Evolutionary conservation across 257 asterid species (phyloP).

Genomic region (Jacaranda copaia): DNA sequence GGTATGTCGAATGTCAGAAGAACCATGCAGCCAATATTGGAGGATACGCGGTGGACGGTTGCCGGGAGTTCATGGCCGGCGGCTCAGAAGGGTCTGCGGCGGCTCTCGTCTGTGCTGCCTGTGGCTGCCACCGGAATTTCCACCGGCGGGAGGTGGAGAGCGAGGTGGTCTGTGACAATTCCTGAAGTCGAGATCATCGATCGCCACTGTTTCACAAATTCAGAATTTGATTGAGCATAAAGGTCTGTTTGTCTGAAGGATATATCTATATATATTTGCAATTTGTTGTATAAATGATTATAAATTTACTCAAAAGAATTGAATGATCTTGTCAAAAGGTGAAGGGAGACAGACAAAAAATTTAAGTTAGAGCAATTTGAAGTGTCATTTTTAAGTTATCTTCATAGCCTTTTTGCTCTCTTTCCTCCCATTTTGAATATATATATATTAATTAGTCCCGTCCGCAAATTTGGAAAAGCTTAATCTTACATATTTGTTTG

Average conservation of each 20-base stretch:
- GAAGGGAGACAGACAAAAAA: conserved; percentile 22
- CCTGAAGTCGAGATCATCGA: conserved; percentile 31
- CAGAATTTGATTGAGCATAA: conserved; percentile 8
- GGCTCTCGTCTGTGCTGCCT: conserved; percentile 67
- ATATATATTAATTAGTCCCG: not conserved
- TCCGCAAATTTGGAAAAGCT: not conserved
- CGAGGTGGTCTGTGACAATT: conserved; percentile 52
- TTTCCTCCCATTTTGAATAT: not conserved
- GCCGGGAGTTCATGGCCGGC: conserved; percentile 77
- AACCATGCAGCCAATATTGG: conserved; percentile 72
- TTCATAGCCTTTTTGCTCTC: not conserved
- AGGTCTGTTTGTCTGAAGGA: conserved; percentile 30
- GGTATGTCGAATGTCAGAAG: conserved; percentile 68
- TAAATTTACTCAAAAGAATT: conserved; percentile 8
- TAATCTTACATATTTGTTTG: not conserved
- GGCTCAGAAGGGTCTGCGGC: conserved; percentile 57
- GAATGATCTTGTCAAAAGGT: conserved; percentile 2
- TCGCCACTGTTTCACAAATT: not conserved
- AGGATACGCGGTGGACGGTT: conserved; percentile 69
- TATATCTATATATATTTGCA: not conserved
- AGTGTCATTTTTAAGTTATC: not conserved
- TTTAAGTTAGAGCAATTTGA: not conserved
- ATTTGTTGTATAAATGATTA: conserved; percentile 38
- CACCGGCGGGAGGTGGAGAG: conserved; percentile 59
- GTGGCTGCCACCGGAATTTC: conserved; percentile 73